These are phyloP conservation scores for Akanthomyces muscarius DNA, from an alignment of 2,329 filamentous ascomycete species.

Conservation along the genomic window DNA sequence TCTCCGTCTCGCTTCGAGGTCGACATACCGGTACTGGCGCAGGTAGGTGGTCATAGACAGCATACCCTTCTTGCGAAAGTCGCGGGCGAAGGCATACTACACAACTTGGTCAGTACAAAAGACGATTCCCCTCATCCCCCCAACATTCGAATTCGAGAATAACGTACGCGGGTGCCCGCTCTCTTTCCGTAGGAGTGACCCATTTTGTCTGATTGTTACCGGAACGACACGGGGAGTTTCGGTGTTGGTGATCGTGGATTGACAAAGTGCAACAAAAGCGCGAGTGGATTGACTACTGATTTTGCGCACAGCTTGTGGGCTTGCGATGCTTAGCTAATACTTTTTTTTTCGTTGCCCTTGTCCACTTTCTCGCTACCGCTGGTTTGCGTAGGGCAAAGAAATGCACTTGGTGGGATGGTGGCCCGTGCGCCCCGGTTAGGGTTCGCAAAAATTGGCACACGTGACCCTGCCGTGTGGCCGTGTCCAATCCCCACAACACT, in stretches of 20 bases:
- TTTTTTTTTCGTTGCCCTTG: conserved; percentile 24
- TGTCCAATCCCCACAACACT: conserved; percentile 33
- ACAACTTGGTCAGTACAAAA: conserved; percentile 30
- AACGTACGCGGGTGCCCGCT: conserved; percentile 76
- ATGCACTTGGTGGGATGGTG: conserved; percentile 20
- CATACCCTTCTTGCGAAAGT: conserved; percentile 93
- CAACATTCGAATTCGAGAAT: conserved; percentile 19
- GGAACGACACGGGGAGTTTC: conserved; percentile 30
- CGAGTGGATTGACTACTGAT: conserved; percentile 34
- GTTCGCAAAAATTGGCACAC: conserved; percentile 26
- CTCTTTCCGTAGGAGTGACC: conserved; percentile 85
- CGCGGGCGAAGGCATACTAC: conserved; percentile 86
- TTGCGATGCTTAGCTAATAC: conserved; percentile 34
- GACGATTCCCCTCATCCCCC: conserved; percentile 4
- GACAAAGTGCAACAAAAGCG: conserved; percentile 27
- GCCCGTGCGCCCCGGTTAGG: conserved; percentile 28
- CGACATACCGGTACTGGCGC: conserved; percentile 73
- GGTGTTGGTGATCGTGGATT: conserved; percentile 43
- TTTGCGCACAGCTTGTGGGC: conserved; percentile 37
- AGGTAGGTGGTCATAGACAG: conserved; percentile 94
- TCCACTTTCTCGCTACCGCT: conserved; percentile 3
- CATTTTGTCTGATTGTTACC: conserved; percentile 60
- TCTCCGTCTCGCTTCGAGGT: conserved; percentile 14
- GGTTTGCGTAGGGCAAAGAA: conserved; percentile 31
- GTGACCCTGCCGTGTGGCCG: conserved; percentile 24